Conservation (phyloP, 2,329 filamentous ascomycete species). For the Stagonosporopsis chrysanthemi region DNA sequence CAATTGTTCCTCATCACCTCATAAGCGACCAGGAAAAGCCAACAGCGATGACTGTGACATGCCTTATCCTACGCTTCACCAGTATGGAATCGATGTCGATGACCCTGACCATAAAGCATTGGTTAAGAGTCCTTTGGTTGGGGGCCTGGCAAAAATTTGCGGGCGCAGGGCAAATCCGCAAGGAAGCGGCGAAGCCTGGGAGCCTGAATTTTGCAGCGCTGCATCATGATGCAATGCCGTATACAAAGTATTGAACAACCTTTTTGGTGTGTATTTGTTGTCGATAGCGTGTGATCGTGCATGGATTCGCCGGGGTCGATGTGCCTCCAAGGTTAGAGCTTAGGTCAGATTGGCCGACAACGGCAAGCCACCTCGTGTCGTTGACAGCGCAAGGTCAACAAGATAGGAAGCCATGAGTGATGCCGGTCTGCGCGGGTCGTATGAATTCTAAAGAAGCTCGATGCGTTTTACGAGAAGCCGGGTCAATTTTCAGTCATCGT, state of each 20-base stretch:
- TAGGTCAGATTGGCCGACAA: conserved; percentile 20
- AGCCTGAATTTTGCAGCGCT: background rate
- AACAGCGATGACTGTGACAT: conserved; percentile 1
- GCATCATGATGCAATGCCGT: conserved; percentile 22
- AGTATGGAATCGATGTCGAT: background rate
- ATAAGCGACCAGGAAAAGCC: background rate
- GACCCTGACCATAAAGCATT: background rate
- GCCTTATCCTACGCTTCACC: background rate
- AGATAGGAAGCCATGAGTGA: background rate
- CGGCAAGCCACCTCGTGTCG: conserved; percentile 21
- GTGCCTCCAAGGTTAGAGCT: conserved; percentile 8
- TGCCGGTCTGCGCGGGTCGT: conserved; percentile 10
- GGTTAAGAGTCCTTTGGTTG: background rate
- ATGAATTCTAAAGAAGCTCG: conserved; percentile 23
- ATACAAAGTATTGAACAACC: conserved; percentile 28
- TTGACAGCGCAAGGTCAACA: conserved; percentile 11
- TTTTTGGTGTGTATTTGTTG: conserved; percentile 23
- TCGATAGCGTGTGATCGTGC: conserved; percentile 32
- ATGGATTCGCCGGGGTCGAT: conserved; percentile 17
- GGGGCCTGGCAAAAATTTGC: background rate
- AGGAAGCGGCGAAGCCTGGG: background rate
- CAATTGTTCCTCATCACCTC: background rate
- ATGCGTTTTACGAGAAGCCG: background rate
- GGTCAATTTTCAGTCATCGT: conserved; percentile 62
- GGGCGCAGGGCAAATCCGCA: background rate